Percentiles rank a stretch among this genome's conserved stretches.
Evolutionary conservation across 495 filamentous ascomycete genomes (phyloP).

Genomic region (Penicillium tannophilum): DNA sequence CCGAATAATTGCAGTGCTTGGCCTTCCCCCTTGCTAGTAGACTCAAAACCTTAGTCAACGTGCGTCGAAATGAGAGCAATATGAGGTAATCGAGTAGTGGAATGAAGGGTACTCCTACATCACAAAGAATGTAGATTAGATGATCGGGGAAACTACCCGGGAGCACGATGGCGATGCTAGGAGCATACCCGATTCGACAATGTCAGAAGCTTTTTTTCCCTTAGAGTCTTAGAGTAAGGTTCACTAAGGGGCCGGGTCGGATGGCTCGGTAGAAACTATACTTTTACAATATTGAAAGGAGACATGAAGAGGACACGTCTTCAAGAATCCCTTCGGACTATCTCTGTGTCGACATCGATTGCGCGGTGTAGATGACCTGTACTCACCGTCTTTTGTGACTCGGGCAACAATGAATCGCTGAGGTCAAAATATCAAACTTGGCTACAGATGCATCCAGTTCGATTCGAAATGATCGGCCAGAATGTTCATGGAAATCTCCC

Average conservation of each 20-base stretch:
- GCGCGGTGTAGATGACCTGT: conserved; percentile 19
- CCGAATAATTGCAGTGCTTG: neutral
- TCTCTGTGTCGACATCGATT: neutral
- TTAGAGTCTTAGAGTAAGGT: conserved; percentile 1
- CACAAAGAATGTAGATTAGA: conserved; percentile 14
- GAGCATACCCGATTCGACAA: conserved; percentile 11
- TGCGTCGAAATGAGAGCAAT: conserved; percentile 5
- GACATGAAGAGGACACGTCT: neutral
- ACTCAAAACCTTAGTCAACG: neutral
- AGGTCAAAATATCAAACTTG: conserved; percentile 31
- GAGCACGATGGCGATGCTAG: conserved; percentile 1
- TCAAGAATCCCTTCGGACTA: neutral
- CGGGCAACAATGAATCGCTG: conserved; percentile 19
- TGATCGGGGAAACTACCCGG: conserved; percentile 1
- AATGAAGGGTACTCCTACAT: conserved; percentile 15
- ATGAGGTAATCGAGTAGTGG: conserved; percentile 11
- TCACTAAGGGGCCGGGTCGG: conserved; percentile 5
- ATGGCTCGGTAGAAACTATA: neutral
- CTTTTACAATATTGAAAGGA: neutral
- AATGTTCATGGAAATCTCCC: conserved; percentile 12
- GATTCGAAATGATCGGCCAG: conserved; percentile 23
- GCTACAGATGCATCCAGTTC: conserved; percentile 28
- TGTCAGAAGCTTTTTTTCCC: neutral
- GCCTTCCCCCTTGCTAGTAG: conserved; percentile 1
- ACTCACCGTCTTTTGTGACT: conserved; percentile 35